Evolutionary conservation across 495 filamentous ascomycete species (phyloP), one percentile per base, ranked within the genome.

Genomic region (Aspergillus steynii): DNA sequence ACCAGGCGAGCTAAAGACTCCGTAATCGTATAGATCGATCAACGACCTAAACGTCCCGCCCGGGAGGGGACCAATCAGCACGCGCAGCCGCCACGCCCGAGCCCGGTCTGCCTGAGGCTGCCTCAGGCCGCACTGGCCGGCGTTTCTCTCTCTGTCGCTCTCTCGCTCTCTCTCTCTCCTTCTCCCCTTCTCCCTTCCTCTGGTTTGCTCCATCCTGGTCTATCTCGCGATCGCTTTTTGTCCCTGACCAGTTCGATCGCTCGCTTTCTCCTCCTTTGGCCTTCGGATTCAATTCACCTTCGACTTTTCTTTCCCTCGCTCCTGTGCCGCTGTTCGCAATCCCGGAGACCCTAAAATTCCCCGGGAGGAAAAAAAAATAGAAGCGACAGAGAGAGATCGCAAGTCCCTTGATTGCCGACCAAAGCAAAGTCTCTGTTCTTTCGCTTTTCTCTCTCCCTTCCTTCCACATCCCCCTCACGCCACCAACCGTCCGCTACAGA

Each of bases 321-420:
- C 37, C 37, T 42, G 37, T 42, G 12, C 37, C 6, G 31, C 4
- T 42, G 10, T 42, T 42, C 37, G 10, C 37, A 42, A 42, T 14
- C 3, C 5, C 9, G 12, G 37, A 42, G 37, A 32, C 31, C 31
- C 3, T 32, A 61, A 61, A 59, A 28, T 58, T 58, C 27, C n/a
- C 26, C 28, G 8, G 27, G 9, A 50, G 27, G 12, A 12, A 51
- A 54, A 29, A 45, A 56, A 37, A 56, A 56, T 46, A 46, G 46
- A 3, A 50, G 15, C 12, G 15, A 26, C 7, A 42, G 37, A 56
- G 37, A 29, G 29, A 48, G 25, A 29, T 50, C 49, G 49, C 49
- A 61, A 20, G 56, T 62, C 60, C 60, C 60, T 62, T 62, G 60
- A 62, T 62, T 62, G 50, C 54, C 53, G 46, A 57, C 59, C 46